Base-by-base conservation (phyloP, 257 asterid genomes). In the Paulownia fortunei region DNA sequence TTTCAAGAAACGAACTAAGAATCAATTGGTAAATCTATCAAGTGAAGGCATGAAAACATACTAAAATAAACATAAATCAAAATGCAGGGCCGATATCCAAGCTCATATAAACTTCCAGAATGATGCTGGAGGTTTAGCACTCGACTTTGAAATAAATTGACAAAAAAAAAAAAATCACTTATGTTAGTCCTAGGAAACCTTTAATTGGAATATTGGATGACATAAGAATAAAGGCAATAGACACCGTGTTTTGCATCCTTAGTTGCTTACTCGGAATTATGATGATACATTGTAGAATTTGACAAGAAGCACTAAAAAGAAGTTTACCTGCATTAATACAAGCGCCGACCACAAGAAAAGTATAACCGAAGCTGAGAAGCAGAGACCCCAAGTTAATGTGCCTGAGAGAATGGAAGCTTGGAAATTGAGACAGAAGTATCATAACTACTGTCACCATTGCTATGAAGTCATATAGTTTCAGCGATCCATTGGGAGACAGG, bases 381-480 rank as follows among this genome's bases (percentile, higher is more conserved):
- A 95, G 92, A 0, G 99, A 95, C 0, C 62, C 89, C 44, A 95
- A 60, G 81, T 92, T 95, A 68, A 95, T 88, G 81, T 95, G 97
- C 84, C 99, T 88, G 76, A 93, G 98, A 67, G 99, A 95, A 82
- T 95, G 98, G 90, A 95, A 93, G 84, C 92, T 87, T 8, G 99
- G 98, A 71, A 95, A 88, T 66, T 95, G 98, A 81, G 99, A 93
- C 69, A 95, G 94, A 76, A 88, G 82, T 61, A 92, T 92, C 98
- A 93, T 93, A 34, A 92, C 85, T 41, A 77, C 83, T 8, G 97
- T 89, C 83, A 93, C 99, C 89, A 95, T 91, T 69, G 97, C 96
- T 82, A 92, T 92, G 84, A 95, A 95, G 74, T 95, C 89, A 59
- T 91, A 93, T 58, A 95, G 84, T 73, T 90, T 88, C 88, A 95